These are phyloP conservation scores for Talaromyces albobiverticillius DNA, from an alignment of 2,329 filamentous ascomycete species.

Conservation along the genomic window DNA sequence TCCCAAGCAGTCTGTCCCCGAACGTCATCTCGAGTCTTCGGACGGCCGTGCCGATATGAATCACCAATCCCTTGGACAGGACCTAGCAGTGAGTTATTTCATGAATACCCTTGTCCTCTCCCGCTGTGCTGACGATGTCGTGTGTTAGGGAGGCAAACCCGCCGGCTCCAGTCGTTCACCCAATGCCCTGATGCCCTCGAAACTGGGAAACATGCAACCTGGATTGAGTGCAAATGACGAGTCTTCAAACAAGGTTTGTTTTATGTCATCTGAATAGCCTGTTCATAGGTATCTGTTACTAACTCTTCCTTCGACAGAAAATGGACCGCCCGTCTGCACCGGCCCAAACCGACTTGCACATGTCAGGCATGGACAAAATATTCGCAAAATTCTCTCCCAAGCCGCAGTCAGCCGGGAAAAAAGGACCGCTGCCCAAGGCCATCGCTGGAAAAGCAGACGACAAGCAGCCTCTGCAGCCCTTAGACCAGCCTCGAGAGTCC, in stretches of 20 bases:
- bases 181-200: conserved; percentile 32
- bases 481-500: conserved; percentile 58
- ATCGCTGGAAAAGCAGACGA: conserved; percentile 71
- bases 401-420: conserved; percentile 20
- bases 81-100: conserved; percentile 5
- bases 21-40: not conserved
- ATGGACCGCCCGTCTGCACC: conserved; percentile 35
- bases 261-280: not conserved
- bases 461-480: conserved; percentile 55
- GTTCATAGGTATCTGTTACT: not conserved
- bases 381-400: conserved; percentile 41
- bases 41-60: not conserved
- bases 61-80: conserved; percentile 3
- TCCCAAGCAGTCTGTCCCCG: not conserved
- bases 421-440: conserved; percentile 21
- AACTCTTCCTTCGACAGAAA: conserved; percentile 46
- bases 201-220: conserved; percentile 31
- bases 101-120: not conserved
- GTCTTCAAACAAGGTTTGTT: conserved; percentile 36
- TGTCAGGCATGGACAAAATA: conserved; percentile 63
- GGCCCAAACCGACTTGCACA: conserved; percentile 24
- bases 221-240: conserved; percentile 23
- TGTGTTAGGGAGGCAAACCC: conserved; percentile 25
- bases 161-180: conserved; percentile 25
- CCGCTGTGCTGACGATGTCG: not conserved